Conservation (phyloP, 2,329 filamentous ascomycete genomes). For the Emmonsiellopsis sp. region DNA sequence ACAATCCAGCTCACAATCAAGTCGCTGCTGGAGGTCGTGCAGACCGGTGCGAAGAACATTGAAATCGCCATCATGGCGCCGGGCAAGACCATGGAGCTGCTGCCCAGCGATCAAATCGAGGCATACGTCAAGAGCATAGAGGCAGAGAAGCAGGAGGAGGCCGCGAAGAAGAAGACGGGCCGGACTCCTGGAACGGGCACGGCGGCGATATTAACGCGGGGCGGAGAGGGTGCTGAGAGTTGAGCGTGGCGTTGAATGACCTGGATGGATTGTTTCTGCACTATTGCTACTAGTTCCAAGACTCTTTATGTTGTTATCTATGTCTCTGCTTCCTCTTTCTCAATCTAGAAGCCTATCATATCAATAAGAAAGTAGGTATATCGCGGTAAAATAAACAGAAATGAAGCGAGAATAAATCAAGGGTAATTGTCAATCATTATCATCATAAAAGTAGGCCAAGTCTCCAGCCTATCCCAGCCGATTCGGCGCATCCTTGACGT, state of each 20-base stretch:
- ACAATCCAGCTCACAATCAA: slow-evolving; percentile 97
- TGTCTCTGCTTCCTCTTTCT: background rate
- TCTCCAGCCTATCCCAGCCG: slow-evolving; percentile 54
- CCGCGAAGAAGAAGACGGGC: slow-evolving; percentile 89
- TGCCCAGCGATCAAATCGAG: slow-evolving; percentile 93
- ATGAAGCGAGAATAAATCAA: background rate
- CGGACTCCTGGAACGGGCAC: slow-evolving; percentile 31
- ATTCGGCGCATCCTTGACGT: slow-evolving; percentile 64
- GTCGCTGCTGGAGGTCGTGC: slow-evolving; percentile 93
- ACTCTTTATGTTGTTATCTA: background rate
- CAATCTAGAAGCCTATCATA: background rate
- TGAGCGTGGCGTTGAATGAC: slow-evolving; percentile 1
- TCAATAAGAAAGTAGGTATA: background rate
- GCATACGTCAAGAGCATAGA: slow-evolving; percentile 97
- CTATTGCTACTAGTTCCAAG: no score
- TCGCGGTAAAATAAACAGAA: background rate
- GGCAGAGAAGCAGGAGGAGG: slow-evolving; percentile 98
- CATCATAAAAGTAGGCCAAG: slow-evolving; percentile 8
- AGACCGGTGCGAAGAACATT: slow-evolving; percentile 99
- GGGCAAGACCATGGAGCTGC: slow-evolving; percentile 82
- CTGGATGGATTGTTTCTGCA: background rate
- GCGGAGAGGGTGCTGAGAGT: slow-evolving; percentile 27
- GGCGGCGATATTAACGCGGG: slow-evolving; percentile 64
- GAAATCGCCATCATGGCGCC: slow-evolving; percentile 98
- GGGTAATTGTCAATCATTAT: slow-evolving; percentile 15